Conservation (phyloP, 805 yeast species). For the Kuraishia ogatae region DNA sequence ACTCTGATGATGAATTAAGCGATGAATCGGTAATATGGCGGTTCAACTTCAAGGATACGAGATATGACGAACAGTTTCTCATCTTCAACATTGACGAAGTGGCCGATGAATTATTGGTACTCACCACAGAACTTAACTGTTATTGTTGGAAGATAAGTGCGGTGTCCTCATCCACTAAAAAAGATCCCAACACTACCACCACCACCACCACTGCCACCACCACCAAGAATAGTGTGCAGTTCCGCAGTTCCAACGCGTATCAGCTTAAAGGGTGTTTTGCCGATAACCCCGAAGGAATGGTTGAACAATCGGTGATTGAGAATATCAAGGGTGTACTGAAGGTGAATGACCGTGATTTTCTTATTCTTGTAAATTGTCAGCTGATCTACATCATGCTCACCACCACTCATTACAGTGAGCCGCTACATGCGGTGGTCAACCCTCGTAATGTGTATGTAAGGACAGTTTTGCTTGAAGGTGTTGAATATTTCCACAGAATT, state of each 20-base stretch:
- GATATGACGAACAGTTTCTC: slow-evolving; percentile 17
- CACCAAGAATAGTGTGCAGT: background rate
- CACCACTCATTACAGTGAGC: slow-evolving; percentile 6
- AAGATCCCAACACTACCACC: background rate
- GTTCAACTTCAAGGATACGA: slow-evolving; percentile 20
- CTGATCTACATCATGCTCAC: slow-evolving; percentile 18
- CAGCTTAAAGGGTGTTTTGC: slow-evolving; percentile 19
- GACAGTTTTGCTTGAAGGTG: slow-evolving; percentile 13
- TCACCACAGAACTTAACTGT: slow-evolving; percentile 22
- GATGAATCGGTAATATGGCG: slow-evolving; percentile 24
- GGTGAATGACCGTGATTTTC: slow-evolving; percentile 18
- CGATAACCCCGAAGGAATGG: background rate
- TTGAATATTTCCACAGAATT: slow-evolving; percentile 23
- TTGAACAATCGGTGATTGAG: slow-evolving; percentile 12
- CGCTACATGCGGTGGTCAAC: background rate
- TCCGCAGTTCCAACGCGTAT: slow-evolving; percentile 15
- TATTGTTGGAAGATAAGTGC: slow-evolving; percentile 23
- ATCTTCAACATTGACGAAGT: slow-evolving; percentile 18
- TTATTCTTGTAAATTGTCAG: slow-evolving; percentile 20
- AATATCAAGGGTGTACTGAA: slow-evolving; percentile 18
- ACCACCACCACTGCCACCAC: background rate
- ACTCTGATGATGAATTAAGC: slow-evolving; percentile 14
- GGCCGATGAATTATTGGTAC: slow-evolving; percentile 19
- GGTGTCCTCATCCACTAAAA: background rate
- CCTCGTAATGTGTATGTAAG: slow-evolving; percentile 14